Evolutionary conservation across 441 rosid genomes (phyloP).

Genomic region (Macaranga tanarius): DNA sequence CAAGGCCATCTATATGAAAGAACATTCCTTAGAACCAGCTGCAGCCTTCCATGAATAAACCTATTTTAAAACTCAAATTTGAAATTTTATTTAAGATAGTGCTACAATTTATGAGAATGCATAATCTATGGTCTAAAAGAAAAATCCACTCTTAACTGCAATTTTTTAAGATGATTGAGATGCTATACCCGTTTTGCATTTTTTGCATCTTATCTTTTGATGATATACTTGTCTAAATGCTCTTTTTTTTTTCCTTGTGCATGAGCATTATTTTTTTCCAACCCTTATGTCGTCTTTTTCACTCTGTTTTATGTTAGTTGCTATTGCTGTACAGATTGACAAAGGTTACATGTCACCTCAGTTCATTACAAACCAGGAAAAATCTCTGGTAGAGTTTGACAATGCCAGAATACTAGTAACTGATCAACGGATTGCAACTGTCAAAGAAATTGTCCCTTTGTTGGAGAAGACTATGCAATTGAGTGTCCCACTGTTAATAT

Average conservation of each 20-base stretch:
- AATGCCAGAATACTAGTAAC: constrained; percentile 79
- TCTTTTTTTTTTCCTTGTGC: not conserved
- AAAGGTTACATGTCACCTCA: constrained; percentile 86
- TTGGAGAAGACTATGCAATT: constrained; percentile 81
- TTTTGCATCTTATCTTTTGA: not conserved
- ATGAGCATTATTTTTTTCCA: not conserved
- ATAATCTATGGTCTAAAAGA: not conserved
- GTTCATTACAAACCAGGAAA: constrained; percentile 82
- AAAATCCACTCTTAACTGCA: not conserved
- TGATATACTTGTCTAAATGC: too few relatives aligned
- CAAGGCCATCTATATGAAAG: not conserved
- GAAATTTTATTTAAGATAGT: not conserved
- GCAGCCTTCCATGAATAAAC: not conserved
- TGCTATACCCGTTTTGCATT: not conserved
- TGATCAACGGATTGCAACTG: constrained; percentile 65
- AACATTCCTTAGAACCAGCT: not conserved
- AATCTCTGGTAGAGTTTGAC: constrained; percentile 73
- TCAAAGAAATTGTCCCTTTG: constrained; percentile 72
- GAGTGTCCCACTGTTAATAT: constrained; percentile 78
- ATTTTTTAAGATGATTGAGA: constrained; percentile 10
- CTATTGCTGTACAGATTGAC: constrained; percentile 58
- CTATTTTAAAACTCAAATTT: not conserved
- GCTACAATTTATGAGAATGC: not conserved
- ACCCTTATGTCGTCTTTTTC: not conserved
- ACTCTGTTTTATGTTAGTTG: not conserved